A percentile compares a stretch with the other conserved stretches of the same genome.
phyloP scores from a whole-genome alignment of 2,329 filamentous ascomycete genomes.

The Aspergillus oerlinghausenensis region DNA sequence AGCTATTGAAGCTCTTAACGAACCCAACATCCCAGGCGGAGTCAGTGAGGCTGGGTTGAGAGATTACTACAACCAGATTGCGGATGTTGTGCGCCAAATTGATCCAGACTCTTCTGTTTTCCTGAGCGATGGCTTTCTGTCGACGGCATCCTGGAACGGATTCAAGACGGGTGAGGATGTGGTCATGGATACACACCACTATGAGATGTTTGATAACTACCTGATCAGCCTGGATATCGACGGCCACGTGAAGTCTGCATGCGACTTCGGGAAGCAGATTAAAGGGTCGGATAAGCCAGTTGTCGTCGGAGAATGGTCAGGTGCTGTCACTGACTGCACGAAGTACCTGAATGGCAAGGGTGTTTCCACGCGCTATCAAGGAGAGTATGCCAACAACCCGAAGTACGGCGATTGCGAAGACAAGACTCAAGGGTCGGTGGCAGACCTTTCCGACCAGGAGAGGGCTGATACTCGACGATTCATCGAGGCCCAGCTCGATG shows the following conservation, averaged over 20 bases:
- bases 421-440: conserved; percentile 48
- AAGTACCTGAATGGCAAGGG: conserved; percentile 53
- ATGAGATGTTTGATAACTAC: conserved; percentile 57
- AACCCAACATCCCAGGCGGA: conserved; percentile 37
- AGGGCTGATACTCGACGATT: conserved; percentile 38
- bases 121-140: conserved; percentile 46
- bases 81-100: conserved; percentile 40
- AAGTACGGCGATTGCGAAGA: conserved; percentile 53
- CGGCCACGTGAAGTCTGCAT: conserved; percentile 54
- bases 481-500: conserved; percentile 45
- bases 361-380: conserved; percentile 56
- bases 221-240: conserved; percentile 48
- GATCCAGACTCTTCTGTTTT: conserved; percentile 49
- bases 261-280: conserved; percentile 46
- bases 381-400: conserved; percentile 45
- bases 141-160: conserved; percentile 56
- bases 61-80: conserved; percentile 55
- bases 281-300: conserved; percentile 58
- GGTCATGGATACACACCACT: conserved; percentile 65
- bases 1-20: conserved; percentile 44
- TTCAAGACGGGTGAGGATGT: conserved; percentile 54
- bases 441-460: conserved; percentile 33
- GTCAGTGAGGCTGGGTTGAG: conserved; percentile 43
- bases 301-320: conserved; percentile 66
- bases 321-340: conserved; percentile 59